These are phyloP conservation scores for Phytophthora nicotianae DNA, from an alignment of 352 stramenopile species.

Conservation along the genomic window DNA sequence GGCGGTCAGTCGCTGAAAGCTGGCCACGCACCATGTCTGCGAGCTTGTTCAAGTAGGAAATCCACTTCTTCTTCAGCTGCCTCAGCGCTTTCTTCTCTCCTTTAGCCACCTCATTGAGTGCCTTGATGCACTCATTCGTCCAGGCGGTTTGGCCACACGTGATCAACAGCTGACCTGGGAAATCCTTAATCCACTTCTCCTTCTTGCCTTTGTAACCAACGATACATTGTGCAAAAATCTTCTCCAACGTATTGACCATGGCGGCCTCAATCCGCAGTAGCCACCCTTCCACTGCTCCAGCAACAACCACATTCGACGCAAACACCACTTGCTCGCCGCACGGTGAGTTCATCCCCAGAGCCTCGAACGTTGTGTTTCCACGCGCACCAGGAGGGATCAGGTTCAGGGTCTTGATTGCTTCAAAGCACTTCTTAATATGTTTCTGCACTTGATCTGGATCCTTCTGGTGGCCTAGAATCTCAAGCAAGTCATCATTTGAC, in stretches of 20 bases:
- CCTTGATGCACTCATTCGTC: constrained; percentile 94
- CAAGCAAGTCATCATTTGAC: constrained; percentile 88
- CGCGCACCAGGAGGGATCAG: constrained; percentile 67
- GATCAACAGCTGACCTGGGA: constrained; percentile 92
- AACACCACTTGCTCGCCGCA: constrained; percentile 90
- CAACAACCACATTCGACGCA: constrained; percentile 85
- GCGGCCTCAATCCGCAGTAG: constrained; percentile 81
- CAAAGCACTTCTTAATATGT: constrained; percentile 93
- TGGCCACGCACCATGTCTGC: constrained; percentile 93
- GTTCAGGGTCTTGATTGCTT: constrained; percentile 86
- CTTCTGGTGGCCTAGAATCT: constrained; percentile 89
- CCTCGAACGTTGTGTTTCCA: constrained; percentile 89
- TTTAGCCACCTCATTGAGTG: constrained; percentile 89
- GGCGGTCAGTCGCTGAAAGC: constrained; percentile 90
- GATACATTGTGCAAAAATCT: constrained; percentile 86
- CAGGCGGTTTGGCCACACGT: constrained; percentile 92
- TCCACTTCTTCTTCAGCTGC: constrained; percentile 94
- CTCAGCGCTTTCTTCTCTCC: constrained; percentile 93
- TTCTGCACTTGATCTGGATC: constrained; percentile 90
- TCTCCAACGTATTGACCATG: constrained; percentile 87
- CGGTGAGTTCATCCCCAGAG: constrained; percentile 89
- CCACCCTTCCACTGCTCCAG: constrained; percentile 92
- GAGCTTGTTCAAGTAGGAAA: constrained; percentile 94
- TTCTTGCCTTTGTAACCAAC: constrained; percentile 93
- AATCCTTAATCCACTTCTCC: constrained; percentile 96